Base-by-base conservation (phyloP, 768 basidiomycete genomes). In the Rhodosporidiobolus odoratus region DNA sequence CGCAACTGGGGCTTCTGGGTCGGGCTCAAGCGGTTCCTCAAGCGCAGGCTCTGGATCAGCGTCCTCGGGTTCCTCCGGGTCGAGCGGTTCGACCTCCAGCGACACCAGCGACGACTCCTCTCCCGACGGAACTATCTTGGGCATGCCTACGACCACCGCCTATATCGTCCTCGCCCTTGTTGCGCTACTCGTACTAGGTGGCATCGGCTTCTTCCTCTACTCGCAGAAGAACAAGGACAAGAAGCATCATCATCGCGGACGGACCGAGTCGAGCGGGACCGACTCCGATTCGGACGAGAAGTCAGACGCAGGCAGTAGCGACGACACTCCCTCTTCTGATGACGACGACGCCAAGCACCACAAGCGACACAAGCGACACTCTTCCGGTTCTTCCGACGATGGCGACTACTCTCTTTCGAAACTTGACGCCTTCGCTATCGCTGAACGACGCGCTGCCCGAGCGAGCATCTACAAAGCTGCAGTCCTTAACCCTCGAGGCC, bases 111-210 rank as follows among this genome's bases (percentile, higher is more conserved):
- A n/a, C n/a, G n/a, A n/a, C n/a, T n/a, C n/a, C n/a, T 4, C 8
- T 8, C 30, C 43, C 27, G 56, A 50, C 47, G 62, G 65, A 30
- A 41, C 23, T 1, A 21, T 69, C 3, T 27, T 69, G 34, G 68
- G 68, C 21, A 7, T 69, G 21, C 62, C 68, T 1, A 40, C 21
- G 32, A 34, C 19, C 23, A 50, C 47, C 15, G 62, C 30, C n/a
- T 64, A 59, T 50, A n/a, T 30, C 35, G 50, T 35, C 10, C 12
- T 59, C 12, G 68, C 56, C 19, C 2, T 43, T 30, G n/a, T 59
- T 23, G 57, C 47, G 1, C n/a, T 58, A 23, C 23, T 64, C 21
- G 1, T 64, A 19, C 23, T 69, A 16, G 62, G 27, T 9, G 32
- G 48, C 1, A n/a, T 64, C 57, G 62, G 12, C 7, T 60, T 41